Evolutionary conservation across 805 yeast genomes (phyloP).

Genomic region (Candida qinlingensis): DNA sequence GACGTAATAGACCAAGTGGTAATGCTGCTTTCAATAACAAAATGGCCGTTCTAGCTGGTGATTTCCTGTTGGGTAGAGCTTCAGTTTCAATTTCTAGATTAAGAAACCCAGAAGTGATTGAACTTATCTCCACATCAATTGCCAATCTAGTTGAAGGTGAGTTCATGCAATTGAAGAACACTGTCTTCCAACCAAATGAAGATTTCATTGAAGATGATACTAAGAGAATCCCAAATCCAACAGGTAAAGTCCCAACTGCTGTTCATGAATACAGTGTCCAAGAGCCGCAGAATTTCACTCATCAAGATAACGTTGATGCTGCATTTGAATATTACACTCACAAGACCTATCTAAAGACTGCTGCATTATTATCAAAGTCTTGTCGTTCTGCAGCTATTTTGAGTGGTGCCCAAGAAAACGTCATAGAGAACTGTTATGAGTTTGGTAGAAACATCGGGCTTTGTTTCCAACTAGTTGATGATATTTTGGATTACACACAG

Average conservation of each 20-base stretch:
- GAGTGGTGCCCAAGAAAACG: constrained; percentile 70
- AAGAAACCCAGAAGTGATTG: constrained; percentile 96
- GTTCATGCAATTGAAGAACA: constrained; percentile 96
- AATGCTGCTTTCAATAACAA: constrained; percentile 93
- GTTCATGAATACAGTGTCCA: constrained; percentile 31
- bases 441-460: constrained; percentile 92
- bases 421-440: constrained; percentile 83
- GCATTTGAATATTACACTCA: constrained; percentile 94
- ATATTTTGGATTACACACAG: constrained; percentile 91
- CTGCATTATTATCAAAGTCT: constrained; percentile 88
- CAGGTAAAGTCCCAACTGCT: constrained; percentile 57
- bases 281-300: constrained; percentile 37
- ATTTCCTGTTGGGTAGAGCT: constrained; percentile 90
- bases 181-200: constrained; percentile 56
- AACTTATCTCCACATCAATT: constrained; percentile 89
- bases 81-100: constrained; percentile 92
- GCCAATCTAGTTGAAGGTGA: constrained; percentile 98
- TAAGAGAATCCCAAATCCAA: constrained; percentile 45
- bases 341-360: constrained; percentile 93
- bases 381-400: constrained; percentile 90
- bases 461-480: constrained; percentile 95
- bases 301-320: constrained; percentile 65
- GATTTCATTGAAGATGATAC: constrained; percentile 39
- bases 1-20: constrained; percentile 89
- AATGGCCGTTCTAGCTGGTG: constrained; percentile 97